Conservation (phyloP, 2,329 filamentous ascomycete genomes). For the Fusarium sp. region DNA sequence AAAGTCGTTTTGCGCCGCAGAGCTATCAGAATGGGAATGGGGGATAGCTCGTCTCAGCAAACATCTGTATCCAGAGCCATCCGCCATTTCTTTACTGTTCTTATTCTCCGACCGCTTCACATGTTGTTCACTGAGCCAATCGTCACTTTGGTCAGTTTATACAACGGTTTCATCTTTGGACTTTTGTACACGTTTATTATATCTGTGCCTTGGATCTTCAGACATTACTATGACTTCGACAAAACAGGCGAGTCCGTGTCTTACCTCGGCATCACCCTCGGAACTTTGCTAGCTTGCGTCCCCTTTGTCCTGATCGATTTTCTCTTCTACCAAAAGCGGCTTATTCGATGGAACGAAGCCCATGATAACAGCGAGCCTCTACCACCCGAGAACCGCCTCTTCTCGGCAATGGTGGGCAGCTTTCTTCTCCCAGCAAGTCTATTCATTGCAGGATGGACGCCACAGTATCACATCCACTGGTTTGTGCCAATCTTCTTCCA, state of each 20-base stretch:
- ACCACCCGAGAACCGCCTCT: conserved; percentile 16
- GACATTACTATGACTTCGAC: conserved; percentile 13
- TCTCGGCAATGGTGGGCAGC: conserved; percentile 28
- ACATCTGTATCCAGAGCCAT: neutral
- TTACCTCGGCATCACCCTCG: conserved; percentile 27
- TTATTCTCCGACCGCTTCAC: conserved; percentile 26
- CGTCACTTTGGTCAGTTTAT: conserved; percentile 25
- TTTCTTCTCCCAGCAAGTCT: conserved; percentile 20
- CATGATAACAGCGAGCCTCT: neutral
- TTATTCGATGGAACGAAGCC: conserved; percentile 3
- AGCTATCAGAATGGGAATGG: conserved; percentile 22
- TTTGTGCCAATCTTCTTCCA: conserved; percentile 20
- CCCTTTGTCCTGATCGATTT: conserved; percentile 32
- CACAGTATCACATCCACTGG: conserved; percentile 16
- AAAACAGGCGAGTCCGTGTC: conserved; percentile 16
- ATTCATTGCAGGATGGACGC: conserved; percentile 26
- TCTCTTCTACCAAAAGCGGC: conserved; percentile 26
- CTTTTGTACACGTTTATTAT: conserved; percentile 30
- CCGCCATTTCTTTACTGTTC: conserved; percentile 29
- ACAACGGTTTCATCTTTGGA: conserved; percentile 34
- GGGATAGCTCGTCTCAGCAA: conserved; percentile 29
- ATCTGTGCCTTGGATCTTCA: conserved; percentile 30
- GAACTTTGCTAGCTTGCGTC: conserved; percentile 12
- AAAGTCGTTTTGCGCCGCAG: conserved; percentile 23
- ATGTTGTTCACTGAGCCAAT: conserved; percentile 32